Evolutionary conservation across 1,139 yeast genomes (phyloP).

Genomic region (Scheffersomyces illinoinensis): DNA sequence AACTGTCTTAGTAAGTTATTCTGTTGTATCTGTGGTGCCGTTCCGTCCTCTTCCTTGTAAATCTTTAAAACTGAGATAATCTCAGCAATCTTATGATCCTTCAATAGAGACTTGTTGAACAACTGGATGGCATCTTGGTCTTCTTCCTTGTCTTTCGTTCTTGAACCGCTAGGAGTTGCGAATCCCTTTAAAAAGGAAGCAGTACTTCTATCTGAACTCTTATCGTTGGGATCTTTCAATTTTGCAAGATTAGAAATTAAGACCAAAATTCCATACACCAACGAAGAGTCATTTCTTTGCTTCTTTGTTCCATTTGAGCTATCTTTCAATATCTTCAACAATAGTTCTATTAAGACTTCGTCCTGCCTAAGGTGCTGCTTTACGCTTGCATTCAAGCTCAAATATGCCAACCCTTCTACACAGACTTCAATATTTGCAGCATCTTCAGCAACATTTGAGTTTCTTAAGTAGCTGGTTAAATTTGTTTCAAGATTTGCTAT

Average conservation of each 20-base stretch:
- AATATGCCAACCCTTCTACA: constrained; percentile 50
- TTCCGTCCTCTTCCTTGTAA: constrained; percentile 13
- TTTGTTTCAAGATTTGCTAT: not conserved
- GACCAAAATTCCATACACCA: constrained; percentile 38
- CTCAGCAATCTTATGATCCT: constrained; percentile 26
- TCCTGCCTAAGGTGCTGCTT: constrained; percentile 35
- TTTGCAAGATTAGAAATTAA: constrained; percentile 39
- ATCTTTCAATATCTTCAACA: constrained; percentile 14
- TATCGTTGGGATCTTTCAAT: constrained; percentile 19
- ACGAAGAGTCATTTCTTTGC: constrained; percentile 2
- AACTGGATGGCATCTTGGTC: constrained; percentile 25
- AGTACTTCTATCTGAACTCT: constrained; percentile 16
- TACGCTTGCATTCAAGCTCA: constrained; percentile 37
- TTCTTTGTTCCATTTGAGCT: not conserved
- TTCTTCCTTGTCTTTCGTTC: constrained; percentile 19
- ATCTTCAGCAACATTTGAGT: not conserved
- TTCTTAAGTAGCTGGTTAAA: not conserved
- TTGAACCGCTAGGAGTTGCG: constrained; percentile 25
- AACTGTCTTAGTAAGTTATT: constrained; percentile 17
- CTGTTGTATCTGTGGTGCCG: constrained; percentile 12
- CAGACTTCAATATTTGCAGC: not conserved
- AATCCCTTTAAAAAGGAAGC: constrained; percentile 35
- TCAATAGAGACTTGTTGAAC: constrained; percentile 32
- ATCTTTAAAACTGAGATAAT: constrained; percentile 27
- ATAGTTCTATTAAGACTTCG: constrained; percentile 24